phyloP scores from a whole-genome alignment of 2,329 filamentous ascomycete genomes.

The Cladophialophora immunda region DNA sequence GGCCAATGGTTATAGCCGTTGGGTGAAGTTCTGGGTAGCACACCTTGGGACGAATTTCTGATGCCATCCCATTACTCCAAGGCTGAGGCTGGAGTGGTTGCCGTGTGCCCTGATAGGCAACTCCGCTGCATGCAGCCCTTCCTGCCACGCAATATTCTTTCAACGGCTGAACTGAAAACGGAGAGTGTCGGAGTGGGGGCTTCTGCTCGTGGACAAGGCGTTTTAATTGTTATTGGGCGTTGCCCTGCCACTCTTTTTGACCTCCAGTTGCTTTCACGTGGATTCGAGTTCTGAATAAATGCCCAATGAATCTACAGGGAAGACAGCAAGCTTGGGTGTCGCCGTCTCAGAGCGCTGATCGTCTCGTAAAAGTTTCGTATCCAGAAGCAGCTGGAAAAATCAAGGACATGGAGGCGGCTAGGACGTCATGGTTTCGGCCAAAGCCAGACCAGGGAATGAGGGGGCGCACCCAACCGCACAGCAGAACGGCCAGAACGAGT shows the following conservation, averaged over 20 bases:
- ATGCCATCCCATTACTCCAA: neutral
- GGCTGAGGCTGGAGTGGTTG: neutral
- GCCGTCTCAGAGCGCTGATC: neutral
- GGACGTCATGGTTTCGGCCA: conserved; percentile 6
- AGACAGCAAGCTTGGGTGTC: neutral
- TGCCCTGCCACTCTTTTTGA: neutral
- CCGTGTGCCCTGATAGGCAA: neutral
- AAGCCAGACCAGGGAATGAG: neutral
- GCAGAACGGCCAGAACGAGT: neutral
- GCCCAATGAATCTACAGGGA: neutral
- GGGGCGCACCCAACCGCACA: neutral
- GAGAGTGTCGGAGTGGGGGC: neutral
- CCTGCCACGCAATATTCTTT: neutral
- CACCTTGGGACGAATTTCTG: neutral
- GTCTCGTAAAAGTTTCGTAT: conserved; percentile 5
- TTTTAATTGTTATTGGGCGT: neutral
- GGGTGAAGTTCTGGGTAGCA: neutral
- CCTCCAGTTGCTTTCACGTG: neutral
- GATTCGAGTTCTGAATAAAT: neutral
- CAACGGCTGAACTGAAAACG: neutral
- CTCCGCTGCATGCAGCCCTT: neutral
- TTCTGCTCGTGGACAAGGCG: neutral
- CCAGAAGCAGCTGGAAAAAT: neutral
- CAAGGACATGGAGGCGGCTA: neutral
- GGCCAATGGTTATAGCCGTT: neutral